phyloP scores from a whole-genome alignment of 345 rosid species.

The Fremontodendron californicum region DNA sequence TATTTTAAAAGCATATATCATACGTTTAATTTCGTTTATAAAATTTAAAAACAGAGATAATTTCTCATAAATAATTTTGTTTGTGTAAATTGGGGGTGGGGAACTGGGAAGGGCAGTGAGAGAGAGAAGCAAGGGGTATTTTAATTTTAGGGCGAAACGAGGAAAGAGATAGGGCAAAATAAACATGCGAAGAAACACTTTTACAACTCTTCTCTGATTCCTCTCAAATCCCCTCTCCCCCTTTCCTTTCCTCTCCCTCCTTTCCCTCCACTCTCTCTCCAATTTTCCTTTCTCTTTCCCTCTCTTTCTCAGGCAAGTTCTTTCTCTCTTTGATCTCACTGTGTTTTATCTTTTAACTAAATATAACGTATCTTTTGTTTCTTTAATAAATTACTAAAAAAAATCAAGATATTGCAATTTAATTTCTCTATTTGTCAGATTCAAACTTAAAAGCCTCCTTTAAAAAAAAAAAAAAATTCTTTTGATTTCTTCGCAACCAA shows the following conservation, averaged over 20 bases:
- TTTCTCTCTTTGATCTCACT: conserved; percentile 18
- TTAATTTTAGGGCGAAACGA: not conserved
- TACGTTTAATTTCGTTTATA: too few relatives aligned
- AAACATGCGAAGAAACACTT: not conserved
- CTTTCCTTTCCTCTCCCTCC: not conserved
- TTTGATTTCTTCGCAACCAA: not conserved
- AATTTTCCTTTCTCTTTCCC: conserved; percentile 14
- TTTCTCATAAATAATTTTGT: too few relatives aligned
- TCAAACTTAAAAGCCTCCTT: not conserved
- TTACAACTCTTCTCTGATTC: not conserved
- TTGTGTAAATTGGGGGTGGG: too few relatives aligned
- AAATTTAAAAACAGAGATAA: too few relatives aligned
- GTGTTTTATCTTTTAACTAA: not conserved
- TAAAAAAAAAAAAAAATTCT: too few relatives aligned
- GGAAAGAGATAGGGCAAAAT: conserved; percentile 10
- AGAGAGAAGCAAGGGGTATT: not conserved
- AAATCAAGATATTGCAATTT: not conserved
- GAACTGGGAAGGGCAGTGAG: not conserved
- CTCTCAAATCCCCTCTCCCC: not conserved
- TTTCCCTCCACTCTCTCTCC: not conserved
- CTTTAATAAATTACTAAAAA: not conserved
- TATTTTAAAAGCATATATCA: too few relatives aligned
- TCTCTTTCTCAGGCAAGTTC: conserved; percentile 20
- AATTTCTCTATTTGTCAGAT: not conserved
- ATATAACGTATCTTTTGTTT: not conserved